Conservation (phyloP, 352 stramenopile genomes). For the Thalassiosira allenii region DNA sequence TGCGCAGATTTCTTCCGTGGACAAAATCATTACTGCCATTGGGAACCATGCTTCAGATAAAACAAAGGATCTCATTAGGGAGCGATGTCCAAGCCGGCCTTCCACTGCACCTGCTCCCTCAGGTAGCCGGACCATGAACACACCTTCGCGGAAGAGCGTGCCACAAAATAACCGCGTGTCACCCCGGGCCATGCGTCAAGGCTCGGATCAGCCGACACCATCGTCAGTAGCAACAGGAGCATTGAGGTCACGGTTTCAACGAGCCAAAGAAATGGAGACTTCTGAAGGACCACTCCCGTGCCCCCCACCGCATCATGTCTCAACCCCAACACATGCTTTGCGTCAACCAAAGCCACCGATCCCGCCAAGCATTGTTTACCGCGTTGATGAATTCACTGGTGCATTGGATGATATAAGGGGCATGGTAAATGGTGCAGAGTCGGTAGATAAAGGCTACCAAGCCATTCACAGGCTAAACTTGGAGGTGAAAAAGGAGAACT, state of each 20-base stretch:
- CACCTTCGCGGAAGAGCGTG: slow-evolving; percentile 29
- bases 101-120: background rate
- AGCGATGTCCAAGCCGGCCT: slow-evolving; percentile 63
- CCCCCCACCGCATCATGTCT: background rate
- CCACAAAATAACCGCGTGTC: background rate
- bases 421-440: slow-evolving; percentile 24
- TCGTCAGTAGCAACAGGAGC: slow-evolving; percentile 34
- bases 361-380: background rate
- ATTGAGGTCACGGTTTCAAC: slow-evolving; percentile 39
- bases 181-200: too few species aligned
- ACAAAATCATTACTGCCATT: slow-evolving; percentile 69
- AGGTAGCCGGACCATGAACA: slow-evolving; percentile 37
- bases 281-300: slow-evolving; percentile 8
- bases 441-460: slow-evolving; percentile 16
- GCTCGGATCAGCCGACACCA: too few species aligned
- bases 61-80: slow-evolving; percentile 64
- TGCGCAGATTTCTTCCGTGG: slow-evolving; percentile 64
- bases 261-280: slow-evolving; percentile 10
- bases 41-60: slow-evolving; percentile 62
- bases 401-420: slow-evolving; percentile 27
- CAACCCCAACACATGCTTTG: background rate
- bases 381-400: slow-evolving; percentile 18
- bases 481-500: too few species aligned
- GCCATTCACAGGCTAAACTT: slow-evolving; percentile 27
- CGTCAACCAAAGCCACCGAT: background rate